Base-by-base conservation (phyloP, 2,329 filamentous ascomycete genomes). In the Beauveria medogensis region DNA sequence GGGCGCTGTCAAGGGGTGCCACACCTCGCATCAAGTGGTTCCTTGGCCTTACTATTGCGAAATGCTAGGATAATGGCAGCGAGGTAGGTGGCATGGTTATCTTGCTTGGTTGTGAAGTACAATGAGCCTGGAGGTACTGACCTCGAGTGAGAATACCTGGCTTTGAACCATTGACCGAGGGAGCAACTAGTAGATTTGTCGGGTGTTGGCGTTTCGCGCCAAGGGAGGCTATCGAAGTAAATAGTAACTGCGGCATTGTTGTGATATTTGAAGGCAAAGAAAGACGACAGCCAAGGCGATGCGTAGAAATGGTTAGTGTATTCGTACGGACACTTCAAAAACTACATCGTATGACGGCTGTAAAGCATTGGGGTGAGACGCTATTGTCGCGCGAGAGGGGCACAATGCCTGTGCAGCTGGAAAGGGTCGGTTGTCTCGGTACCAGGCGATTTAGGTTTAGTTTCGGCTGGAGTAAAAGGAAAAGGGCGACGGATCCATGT, bases 371-470 rank as follows among this genome's bases (percentile, higher is more conserved):
- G 28, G 28, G 12, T 3, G 44, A 26, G 22, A 26, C 20, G 12
- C 12, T 24, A 47, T 14, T 37, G 44, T 47, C 22, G 20, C 22
- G 14, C 14, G 16, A 53, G 30, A 26, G 24, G 52, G 18, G 14
- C 26, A 24, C 9, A 47, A 55, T 46, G 43, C 40, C 26, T 30
- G 40, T 40, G 28, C 20, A 37, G 44, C 55, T 57, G 41, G 20
- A 40, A 22, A 48, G 20, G 12, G 14, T 40, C 30, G 44, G 44
- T 9, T 24, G 14, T 48, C 44, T 57, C 44, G 44, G 44, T 47
- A 40, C n/a, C 46, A 24, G 14, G 55, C 55, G 43, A 48, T 57
- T 41, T 57, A 48, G 44, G 55, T 57, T 57, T 48, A 34, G 41
- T 22, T 22, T 5, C 34, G 24, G 6, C 12, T 46, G 28, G 53